Evolutionary conservation across 305 asterid genomes (phyloP).

Genomic region (Fraxinus platypoda): DNA sequence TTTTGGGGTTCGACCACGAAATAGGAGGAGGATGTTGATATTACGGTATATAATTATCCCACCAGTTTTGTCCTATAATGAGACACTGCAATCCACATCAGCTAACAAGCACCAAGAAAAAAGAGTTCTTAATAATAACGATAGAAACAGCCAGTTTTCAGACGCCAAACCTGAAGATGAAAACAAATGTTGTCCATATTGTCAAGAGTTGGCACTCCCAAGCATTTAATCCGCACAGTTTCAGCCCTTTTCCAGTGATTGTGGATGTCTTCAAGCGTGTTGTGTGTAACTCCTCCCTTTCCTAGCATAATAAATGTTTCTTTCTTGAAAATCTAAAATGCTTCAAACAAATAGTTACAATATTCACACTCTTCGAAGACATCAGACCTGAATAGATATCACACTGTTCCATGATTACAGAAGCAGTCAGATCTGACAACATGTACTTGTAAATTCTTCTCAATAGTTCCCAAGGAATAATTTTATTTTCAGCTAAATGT

Average conservation of each 20-base stretch:
- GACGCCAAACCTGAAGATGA: constrained; percentile 79
- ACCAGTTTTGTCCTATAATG: constrained; percentile 77
- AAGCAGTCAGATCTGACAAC: not conserved
- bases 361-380: not conserved
- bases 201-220: constrained; percentile 90
- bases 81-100: constrained; percentile 47
- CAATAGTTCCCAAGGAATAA: not conserved
- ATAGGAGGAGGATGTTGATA: constrained; percentile 57
- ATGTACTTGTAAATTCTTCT: not conserved
- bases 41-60: constrained; percentile 71
- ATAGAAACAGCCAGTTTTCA: not conserved
- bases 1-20: constrained; percentile 66
- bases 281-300: constrained; percentile 88
- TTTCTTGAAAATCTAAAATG: constrained; percentile 4
- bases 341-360: not conserved
- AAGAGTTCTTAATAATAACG: not conserved
- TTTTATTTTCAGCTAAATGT: not conserved
- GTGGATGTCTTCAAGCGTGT: constrained; percentile 80
- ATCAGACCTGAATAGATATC: not conserved
- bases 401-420: not conserved
- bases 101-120: constrained; percentile 19
- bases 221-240: constrained; percentile 79
- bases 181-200: constrained; percentile 84
- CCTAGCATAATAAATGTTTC: constrained; percentile 36
- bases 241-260: constrained; percentile 84